phyloP scores from a whole-genome alignment of 768 basidiomycete genomes.

The Podaxis sp. region DNA sequence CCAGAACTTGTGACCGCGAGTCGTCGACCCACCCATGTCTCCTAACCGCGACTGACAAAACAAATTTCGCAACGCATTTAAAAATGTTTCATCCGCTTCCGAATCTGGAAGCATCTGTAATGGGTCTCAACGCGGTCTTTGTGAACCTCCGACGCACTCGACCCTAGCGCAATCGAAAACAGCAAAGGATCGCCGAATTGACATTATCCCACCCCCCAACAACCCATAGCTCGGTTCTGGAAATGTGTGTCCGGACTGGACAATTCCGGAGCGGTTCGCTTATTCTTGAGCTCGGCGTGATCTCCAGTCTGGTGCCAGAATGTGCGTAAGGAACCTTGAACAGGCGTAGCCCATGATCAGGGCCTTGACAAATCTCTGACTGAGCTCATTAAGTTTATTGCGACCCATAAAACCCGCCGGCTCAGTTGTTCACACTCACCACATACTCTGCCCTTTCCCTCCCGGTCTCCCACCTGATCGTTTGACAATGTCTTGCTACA shows the following conservation, averaged over 20 bases:
- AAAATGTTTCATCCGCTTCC: conserved; percentile 17
- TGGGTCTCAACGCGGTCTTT: conserved; percentile 28
- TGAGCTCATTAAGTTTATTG: conserved; percentile 3
- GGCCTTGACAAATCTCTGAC: conserved; percentile 7
- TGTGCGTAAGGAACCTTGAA: neutral
- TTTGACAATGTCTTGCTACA: conserved; percentile 53
- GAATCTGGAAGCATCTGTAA: conserved; percentile 26
- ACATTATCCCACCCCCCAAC: conserved; percentile 5
- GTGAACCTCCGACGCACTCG: conserved; percentile 31
- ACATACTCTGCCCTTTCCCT: neutral
- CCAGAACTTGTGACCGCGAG: neutral
- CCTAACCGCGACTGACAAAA: neutral
- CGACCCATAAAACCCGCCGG: conserved; percentile 1
- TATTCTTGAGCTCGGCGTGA: neutral
- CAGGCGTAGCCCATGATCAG: neutral
- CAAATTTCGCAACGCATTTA: neutral
- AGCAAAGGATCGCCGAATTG: neutral
- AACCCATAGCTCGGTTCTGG: neutral
- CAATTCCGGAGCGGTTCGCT: conserved; percentile 7
- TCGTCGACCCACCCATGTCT: neutral
- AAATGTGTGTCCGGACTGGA: neutral
- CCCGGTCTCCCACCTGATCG: neutral
- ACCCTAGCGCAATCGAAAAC: conserved; percentile 12
- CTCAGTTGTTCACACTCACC: neutral
- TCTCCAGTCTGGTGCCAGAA: conserved; percentile 2